Percentiles rank a stretch among this genome's conserved stretches.
Evolutionary conservation across 257 asterid species (phyloP).

Genomic region (Agastache rugosa): DNA sequence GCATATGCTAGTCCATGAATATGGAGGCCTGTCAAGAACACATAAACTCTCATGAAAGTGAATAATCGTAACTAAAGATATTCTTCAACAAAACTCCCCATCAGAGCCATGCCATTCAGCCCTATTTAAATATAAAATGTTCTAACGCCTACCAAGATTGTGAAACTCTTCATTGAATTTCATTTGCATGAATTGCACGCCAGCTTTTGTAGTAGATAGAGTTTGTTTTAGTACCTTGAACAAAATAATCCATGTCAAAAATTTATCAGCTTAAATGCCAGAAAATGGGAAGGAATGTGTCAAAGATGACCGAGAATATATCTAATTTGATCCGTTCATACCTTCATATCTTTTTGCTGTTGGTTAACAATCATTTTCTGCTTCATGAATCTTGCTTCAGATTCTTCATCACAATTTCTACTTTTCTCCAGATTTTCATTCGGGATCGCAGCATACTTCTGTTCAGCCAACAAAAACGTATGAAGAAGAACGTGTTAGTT

Average conservation of each 20-base stretch:
- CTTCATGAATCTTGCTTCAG: conserved; percentile 53
- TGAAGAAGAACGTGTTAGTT: conserved; percentile 26
- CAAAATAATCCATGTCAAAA: conserved; percentile 25
- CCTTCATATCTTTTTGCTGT: conserved; percentile 80
- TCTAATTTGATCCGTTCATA: conserved; percentile 33
- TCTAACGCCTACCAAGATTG: conserved; percentile 65
- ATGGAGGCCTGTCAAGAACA: conserved; percentile 61
- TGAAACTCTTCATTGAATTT: conserved; percentile 84
- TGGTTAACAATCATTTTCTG: conserved; percentile 68
- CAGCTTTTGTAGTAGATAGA: conserved; percentile 81
- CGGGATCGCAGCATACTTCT: conserved; percentile 37
- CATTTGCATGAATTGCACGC: conserved; percentile 91
- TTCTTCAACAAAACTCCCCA: neutral
- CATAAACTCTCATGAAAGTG: neutral
- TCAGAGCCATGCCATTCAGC: conserved; percentile 5
- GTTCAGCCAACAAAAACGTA: conserved; percentile 41
- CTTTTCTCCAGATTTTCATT: conserved; percentile 50
- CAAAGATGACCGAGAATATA: conserved; percentile 15
- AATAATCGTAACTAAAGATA: neutral
- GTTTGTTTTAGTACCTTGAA: conserved; percentile 76
- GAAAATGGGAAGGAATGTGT: conserved; percentile 6
- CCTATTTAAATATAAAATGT: neutral
- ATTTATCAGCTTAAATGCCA: conserved; percentile 19
- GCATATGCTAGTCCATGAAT: conserved; percentile 91
- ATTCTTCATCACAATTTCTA: conserved; percentile 49